A percentile compares a stretch with the other conserved stretches of the same genome.
Evolutionary conservation across 768 basidiomycete genomes (phyloP).

Genomic region (Pleurotus giganteus): DNA sequence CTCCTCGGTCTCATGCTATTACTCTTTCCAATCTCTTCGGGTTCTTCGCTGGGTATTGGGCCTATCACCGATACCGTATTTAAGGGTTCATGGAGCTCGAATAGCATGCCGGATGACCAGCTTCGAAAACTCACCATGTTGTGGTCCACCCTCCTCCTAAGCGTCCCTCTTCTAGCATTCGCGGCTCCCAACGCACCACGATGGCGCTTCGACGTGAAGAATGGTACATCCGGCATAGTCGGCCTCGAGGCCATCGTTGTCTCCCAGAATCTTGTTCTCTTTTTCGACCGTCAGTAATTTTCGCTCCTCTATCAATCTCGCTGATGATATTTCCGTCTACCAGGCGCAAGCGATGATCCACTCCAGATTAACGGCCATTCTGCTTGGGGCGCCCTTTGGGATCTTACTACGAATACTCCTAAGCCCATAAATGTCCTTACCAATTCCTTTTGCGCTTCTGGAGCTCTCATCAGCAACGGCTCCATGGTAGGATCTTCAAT

Average conservation of each 20-base stretch:
- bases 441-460: constrained; percentile 61
- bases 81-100: too few species aligned
- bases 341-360: constrained; percentile 35
- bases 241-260: constrained; percentile 21
- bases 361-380: constrained; percentile 44
- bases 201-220: constrained; percentile 2
- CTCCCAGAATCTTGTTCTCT: constrained; percentile 21
- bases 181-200: background rate
- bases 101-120: too few species aligned
- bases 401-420: constrained; percentile 42
- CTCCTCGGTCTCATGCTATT: too few species aligned
- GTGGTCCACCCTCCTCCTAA: background rate
- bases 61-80: too few species aligned
- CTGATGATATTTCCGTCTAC: too few species aligned
- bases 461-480: constrained; percentile 51
- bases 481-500: constrained; percentile 42
- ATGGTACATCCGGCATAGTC: constrained; percentile 3
- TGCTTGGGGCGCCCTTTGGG: constrained; percentile 50
- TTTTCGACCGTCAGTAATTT: constrained; percentile 65
- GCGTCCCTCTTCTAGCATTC: background rate
- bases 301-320: too few species aligned
- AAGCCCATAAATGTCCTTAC: constrained; percentile 53
- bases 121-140: too few species aligned
- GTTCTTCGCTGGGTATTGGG: too few species aligned
- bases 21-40: too few species aligned